Evolutionary conservation across 2,329 filamentous ascomycete species (phyloP).

Genomic region (Ophiostoma pallidulum): DNA sequence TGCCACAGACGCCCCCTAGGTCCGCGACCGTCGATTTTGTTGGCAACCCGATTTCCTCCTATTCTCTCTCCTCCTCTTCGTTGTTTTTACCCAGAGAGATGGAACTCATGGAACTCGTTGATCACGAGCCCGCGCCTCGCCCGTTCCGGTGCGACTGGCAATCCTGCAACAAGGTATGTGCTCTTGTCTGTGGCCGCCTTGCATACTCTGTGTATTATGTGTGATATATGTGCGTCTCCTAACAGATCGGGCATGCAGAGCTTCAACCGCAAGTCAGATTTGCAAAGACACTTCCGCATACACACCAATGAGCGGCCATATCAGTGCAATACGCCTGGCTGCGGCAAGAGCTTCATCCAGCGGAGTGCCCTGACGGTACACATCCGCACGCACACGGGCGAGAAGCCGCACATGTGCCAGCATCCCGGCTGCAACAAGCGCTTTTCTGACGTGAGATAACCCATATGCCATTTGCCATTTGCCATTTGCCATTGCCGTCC

Average conservation of each 20-base stretch:
- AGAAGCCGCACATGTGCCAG: constrained; percentile 62
- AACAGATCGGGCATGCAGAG: constrained; percentile 34
- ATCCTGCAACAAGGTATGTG: constrained; percentile 50
- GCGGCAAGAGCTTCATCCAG: constrained; percentile 63
- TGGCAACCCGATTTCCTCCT: not conserved
- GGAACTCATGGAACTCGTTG: constrained; percentile 57
- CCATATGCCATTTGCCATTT: not conserved
- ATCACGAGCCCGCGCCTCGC: constrained; percentile 52
- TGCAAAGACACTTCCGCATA: constrained; percentile 61
- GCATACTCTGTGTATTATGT: no score
- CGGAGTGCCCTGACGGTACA: constrained; percentile 61
- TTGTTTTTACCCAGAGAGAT: constrained; percentile 29
- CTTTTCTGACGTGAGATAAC: constrained; percentile 51
- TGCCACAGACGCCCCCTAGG: constrained; percentile 4
- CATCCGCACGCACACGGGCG: constrained; percentile 73
- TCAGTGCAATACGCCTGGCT: constrained; percentile 48
- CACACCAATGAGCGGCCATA: constrained; percentile 64
- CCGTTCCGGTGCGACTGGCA: constrained; percentile 58
- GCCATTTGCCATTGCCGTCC: no score
- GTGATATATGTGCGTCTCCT: not conserved
- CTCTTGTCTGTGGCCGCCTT: not conserved
- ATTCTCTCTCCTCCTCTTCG: not conserved
- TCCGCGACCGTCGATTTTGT: constrained; percentile 6
- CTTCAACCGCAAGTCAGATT: constrained; percentile 63
- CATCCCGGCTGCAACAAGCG: constrained; percentile 57